phyloP scores from a whole-genome alignment of 2,329 filamentous ascomycete genomes.

The Aspergillus japonicus region DNA sequence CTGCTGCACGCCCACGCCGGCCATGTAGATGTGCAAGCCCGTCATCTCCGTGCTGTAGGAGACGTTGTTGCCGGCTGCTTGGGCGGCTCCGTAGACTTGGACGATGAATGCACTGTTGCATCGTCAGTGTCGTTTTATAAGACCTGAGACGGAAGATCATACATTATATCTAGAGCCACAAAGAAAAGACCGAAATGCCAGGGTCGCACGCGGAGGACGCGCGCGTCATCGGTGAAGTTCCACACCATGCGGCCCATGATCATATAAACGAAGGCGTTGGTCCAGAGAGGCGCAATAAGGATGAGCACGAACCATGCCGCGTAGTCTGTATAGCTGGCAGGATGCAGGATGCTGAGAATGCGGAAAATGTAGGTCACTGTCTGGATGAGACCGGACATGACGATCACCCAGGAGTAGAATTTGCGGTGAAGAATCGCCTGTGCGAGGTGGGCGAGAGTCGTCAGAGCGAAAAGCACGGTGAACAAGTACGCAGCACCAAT shows the following conservation, averaged over 20 bases:
- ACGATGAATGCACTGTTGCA: neutral
- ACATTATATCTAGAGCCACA: neutral
- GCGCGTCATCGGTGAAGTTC: constrained; percentile 1
- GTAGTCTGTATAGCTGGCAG: neutral
- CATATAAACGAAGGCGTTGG: constrained; percentile 1
- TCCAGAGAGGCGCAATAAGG: neutral
- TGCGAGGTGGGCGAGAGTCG: neutral
- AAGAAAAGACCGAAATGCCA: neutral
- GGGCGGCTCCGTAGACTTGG: neutral
- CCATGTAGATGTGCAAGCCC: neutral
- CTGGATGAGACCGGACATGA: neutral
- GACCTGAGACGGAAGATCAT: neutral
- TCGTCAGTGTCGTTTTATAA: neutral
- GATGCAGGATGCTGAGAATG: neutral
- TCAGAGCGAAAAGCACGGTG: neutral
- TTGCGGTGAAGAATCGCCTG: neutral
- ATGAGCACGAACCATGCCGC: constrained; percentile 1
- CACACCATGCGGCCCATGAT: constrained; percentile 2
- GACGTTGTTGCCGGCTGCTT: constrained; percentile 1
- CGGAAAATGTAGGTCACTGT: neutral
- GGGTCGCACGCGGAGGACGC: neutral
- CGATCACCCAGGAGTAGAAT: neutral
- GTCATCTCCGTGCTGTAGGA: neutral
- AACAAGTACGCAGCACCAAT: neutral
- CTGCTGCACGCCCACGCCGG: neutral